These are phyloP conservation scores for Ilyonectria mors-panacis DNA, from an alignment of 2,329 filamentous ascomycete species.

Conservation along the genomic window DNA sequence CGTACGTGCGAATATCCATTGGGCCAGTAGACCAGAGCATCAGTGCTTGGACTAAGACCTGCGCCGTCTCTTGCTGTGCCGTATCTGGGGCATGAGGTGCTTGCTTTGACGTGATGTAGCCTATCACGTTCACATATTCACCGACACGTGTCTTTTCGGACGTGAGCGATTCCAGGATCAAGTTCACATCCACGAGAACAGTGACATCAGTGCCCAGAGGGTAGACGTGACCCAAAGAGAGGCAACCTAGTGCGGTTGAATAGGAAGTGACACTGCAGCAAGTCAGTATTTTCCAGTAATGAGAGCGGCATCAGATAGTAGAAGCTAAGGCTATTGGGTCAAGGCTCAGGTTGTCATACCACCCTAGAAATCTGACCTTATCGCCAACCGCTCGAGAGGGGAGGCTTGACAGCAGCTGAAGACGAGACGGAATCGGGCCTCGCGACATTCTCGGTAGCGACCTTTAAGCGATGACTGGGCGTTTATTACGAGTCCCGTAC, in stretches of 20 bases:
- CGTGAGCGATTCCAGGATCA: slow-evolving; percentile 77
- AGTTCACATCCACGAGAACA: slow-evolving; percentile 78
- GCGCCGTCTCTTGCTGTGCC: slow-evolving; percentile 31
- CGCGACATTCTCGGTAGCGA: slow-evolving; percentile 60
- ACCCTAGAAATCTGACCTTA: slow-evolving; percentile 95
- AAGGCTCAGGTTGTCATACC: slow-evolving; percentile 70
- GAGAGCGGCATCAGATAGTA: slow-evolving; percentile 19
- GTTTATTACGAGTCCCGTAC: slow-evolving; percentile 28
- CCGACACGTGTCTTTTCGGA: slow-evolving; percentile 77
- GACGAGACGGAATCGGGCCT: slow-evolving; percentile 74
- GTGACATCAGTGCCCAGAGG: slow-evolving; percentile 62
- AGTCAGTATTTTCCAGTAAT: slow-evolving; percentile 47
- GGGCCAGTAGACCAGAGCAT: slow-evolving; percentile 84
- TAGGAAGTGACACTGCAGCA: slow-evolving; percentile 65
- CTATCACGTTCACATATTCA: slow-evolving; percentile 92
- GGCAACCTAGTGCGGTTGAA: slow-evolving; percentile 67
- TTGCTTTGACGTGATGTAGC: slow-evolving; percentile 73
- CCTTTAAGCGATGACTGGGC: neutral
- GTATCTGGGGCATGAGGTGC: slow-evolving; percentile 23
- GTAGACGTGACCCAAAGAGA: slow-evolving; percentile 79
- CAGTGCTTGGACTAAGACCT: slow-evolving; percentile 77
- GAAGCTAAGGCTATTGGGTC: slow-evolving; percentile 10
- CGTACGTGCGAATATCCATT: slow-evolving; percentile 80
- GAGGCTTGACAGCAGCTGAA: slow-evolving; percentile 77
- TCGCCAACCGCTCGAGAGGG: slow-evolving; percentile 66